These are phyloP conservation scores for Aurinia saxatilis DNA, from an alignment of 345 rosid species.

Conservation along the genomic window DNA sequence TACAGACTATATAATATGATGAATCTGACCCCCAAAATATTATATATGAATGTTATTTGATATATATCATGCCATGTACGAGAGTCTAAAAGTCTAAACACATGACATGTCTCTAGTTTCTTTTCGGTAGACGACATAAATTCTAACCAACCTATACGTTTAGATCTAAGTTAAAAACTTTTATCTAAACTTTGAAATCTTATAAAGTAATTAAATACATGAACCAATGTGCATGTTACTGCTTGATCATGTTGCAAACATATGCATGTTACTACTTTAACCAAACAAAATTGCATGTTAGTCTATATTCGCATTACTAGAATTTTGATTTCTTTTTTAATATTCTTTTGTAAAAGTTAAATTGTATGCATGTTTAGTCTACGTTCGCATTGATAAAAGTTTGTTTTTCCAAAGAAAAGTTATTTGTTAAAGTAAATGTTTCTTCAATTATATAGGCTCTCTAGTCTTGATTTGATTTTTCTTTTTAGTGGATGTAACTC, in stretches of 20 bases:
- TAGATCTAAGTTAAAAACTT: slow-evolving; percentile 21
- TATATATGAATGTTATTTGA: not conserved
- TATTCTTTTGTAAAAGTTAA: not conserved
- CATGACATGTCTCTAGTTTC: slow-evolving; percentile 28
- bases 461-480: slow-evolving; percentile 16
- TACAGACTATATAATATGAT: not conserved
- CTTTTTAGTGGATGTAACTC: slow-evolving; percentile 15
- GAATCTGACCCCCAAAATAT: not conserved
- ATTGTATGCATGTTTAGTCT: not conserved
- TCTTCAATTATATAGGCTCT: not conserved
- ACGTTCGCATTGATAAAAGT: slow-evolving; percentile 3
- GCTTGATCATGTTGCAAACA: slow-evolving; percentile 1
- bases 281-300: slow-evolving; percentile 7
- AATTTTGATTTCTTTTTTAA: not conserved
- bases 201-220: not conserved
- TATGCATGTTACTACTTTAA: slow-evolving; percentile 20
- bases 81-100: slow-evolving; percentile 16
- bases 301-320: not conserved
- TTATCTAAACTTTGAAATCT: not conserved
- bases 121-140: slow-evolving; percentile 25
- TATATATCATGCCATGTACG: slow-evolving; percentile 7
- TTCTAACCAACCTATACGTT: slow-evolving; percentile 29
- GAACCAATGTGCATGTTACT: slow-evolving; percentile 20
- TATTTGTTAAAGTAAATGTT: slow-evolving; percentile 9
- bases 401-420: not conserved